phyloP scores from a whole-genome alignment of 805 yeast species.

The Candida tammaniensis region DNA sequence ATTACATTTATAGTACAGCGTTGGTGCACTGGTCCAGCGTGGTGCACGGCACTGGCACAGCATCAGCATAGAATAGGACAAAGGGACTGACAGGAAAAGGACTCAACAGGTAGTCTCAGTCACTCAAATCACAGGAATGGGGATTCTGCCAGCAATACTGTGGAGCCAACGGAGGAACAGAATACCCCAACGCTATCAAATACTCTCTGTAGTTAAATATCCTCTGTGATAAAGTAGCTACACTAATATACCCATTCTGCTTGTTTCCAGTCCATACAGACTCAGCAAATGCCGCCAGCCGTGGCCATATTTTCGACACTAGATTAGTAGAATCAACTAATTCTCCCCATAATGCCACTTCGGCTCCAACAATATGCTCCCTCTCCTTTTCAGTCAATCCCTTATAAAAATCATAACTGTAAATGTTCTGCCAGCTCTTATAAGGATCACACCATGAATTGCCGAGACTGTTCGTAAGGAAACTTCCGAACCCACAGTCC shows the following conservation, averaged over 20 bases:
- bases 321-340: constrained; percentile 31
- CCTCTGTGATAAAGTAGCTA: constrained; percentile 29
- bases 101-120: too few species aligned
- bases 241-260: constrained; percentile 27
- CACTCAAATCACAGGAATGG: constrained; percentile 37
- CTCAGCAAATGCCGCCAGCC: constrained; percentile 42
- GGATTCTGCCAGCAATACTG: constrained; percentile 34
- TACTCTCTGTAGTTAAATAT: constrained; percentile 39
- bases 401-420: constrained; percentile 30
- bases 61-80: too few species aligned
- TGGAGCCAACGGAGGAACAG: constrained; percentile 35
- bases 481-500: constrained; percentile 42
- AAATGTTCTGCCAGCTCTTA: constrained; percentile 43
- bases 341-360: constrained; percentile 40
- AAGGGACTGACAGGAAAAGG: too few species aligned
- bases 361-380: constrained; percentile 35
- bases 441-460: constrained; percentile 45
- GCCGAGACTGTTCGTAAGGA: constrained; percentile 30
- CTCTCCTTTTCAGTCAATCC: constrained; percentile 27
- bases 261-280: constrained; percentile 40
- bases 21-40: too few species aligned
- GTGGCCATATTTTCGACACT: constrained; percentile 35
- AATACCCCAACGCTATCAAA: constrained; percentile 31
- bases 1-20: too few species aligned
- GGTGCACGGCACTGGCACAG: too few species aligned